phyloP scores from a whole-genome alignment of 2,329 filamentous ascomycete genomes.

The Rutstroemia sydowiana region DNA sequence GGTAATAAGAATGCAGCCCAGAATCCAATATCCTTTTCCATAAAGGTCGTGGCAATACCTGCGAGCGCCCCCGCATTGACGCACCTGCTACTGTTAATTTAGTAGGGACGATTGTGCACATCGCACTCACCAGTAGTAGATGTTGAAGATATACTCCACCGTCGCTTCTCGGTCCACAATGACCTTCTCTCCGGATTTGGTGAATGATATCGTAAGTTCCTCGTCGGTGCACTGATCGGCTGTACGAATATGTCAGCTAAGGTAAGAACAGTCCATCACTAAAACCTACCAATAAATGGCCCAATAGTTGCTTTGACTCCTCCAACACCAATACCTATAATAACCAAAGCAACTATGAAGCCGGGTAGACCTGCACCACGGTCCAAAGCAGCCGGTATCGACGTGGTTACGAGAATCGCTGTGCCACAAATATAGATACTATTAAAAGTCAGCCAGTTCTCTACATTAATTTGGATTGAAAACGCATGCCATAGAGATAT shows the following conservation, averaged over 20 bases:
- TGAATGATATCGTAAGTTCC: neutral
- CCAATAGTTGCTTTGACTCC: neutral
- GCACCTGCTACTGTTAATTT: too few species aligned
- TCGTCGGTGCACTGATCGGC: too few species aligned
- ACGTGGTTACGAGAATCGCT: neutral
- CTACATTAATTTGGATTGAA: too few species aligned
- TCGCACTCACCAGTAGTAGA: neutral
- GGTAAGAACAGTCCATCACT: too few species aligned
- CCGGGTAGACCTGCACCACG: neutral
- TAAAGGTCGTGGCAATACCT: constrained; percentile 37
- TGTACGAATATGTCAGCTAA: too few species aligned
- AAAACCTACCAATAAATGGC: neutral
- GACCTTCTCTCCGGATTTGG: neutral
- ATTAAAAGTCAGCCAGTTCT: too few species aligned
- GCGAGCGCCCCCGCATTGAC: constrained; percentile 58
- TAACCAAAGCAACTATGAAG: neutral
- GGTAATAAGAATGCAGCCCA: constrained; percentile 39
- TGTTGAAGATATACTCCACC: neutral
- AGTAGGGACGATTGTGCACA: too few species aligned
- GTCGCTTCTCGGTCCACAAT: neutral
- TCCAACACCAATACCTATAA: neutral
- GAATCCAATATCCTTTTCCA: constrained; percentile 42
- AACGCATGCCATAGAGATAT: neutral
- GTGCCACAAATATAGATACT: neutral
- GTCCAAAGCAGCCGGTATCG: neutral